Evolutionary conservation across 192 early-diverging fungal genomes (phyloP), one percentile per base, ranked within the genome.

Genomic region (Dimargaris xerosporica): DNA sequence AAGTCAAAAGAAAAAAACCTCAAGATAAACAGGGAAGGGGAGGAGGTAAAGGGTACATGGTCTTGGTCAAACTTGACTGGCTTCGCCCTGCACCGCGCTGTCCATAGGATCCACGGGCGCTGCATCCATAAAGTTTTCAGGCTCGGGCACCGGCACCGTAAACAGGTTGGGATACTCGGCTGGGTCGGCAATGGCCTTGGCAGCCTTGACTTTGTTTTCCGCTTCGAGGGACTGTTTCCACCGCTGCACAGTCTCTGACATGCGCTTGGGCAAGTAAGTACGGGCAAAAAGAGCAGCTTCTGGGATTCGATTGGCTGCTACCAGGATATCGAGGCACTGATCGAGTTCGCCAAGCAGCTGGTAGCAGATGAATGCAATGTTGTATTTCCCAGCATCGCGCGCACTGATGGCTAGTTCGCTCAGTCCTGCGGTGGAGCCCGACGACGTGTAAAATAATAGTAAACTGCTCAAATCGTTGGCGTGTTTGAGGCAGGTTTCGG

Each of bases 261-360:
- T 80, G 44, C 87, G 78, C 62, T 74, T 79, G 15, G 96, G 96
- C 50, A 85, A 67, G 67, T 96, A 90, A 0, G 96, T 85, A 47
- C 90, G 80, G 1, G 93, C 93, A 72, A 96, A 82, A 69, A 96
- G 79, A 28, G 95, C 93, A 0, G 96, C 96, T 70, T 99, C 96
- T 10, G 95, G 87, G 41, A 92, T 78, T 52, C 96, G 88, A 31
- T 91, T 85, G 34, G 91, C 90, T 54, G 82, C 75, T 53, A 91
- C 74, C 47, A 99, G 74, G n/a, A 98, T 73, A 17, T 89, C 89
- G 52, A 94, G 82, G 64, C 91, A 91, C 43, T 90, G 79, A 61
- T 91, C 83, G 23, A 88, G 67, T 39, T 86, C 77, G 46, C 85
- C 85, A 26, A 88, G 74, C 56, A 84, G 68, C 65, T 90, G 80